A percentile compares a stretch with the other conserved stretches of the same genome.
phyloP scores from a whole-genome alignment of 2,329 filamentous ascomycete species.

The Colletotrichum agaves region DNA sequence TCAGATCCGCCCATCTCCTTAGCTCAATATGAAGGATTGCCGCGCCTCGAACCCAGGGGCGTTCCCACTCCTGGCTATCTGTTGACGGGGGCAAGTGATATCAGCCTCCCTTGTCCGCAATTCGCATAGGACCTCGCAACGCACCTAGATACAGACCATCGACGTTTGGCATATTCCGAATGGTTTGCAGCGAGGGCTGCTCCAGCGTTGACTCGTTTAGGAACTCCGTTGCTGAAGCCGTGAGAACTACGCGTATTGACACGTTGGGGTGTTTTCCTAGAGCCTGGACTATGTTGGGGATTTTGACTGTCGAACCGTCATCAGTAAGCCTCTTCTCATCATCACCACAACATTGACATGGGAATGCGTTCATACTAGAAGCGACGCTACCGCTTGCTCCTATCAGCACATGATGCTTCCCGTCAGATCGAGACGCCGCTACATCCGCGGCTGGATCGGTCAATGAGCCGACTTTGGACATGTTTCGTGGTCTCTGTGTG shows the following conservation, averaged over 20 bases:
- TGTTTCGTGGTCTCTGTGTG: neutral
- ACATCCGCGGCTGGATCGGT: conserved; percentile 34
- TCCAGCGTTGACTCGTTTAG: conserved; percentile 79
- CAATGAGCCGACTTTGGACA: conserved; percentile 13
- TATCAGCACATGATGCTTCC: conserved; percentile 30
- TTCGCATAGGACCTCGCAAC: no score
- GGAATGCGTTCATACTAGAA: no score
- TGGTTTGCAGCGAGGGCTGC: conserved; percentile 73
- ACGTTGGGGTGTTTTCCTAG: conserved; percentile 66
- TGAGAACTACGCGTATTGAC: conserved; percentile 88
- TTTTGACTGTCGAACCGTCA: conserved; percentile 72
- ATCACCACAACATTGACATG: no score
- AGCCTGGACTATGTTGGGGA: conserved; percentile 72
- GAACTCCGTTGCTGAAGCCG: conserved; percentile 78
- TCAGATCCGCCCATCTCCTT: conserved; percentile 80
- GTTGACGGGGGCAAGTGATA: no score
- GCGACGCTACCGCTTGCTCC: conserved; percentile 29
- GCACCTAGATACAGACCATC: conserved; percentile 78
- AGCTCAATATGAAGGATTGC: conserved; percentile 92
- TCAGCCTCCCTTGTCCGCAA: no score
- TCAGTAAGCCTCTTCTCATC: no score
- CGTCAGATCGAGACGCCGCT: conserved; percentile 28
- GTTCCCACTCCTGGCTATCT: conserved; percentile 84
- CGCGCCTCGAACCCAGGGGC: conserved; percentile 81
- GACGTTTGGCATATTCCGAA: conserved; percentile 74